Conservation (phyloP, 2,329 filamentous ascomycete genomes). For the Sclerotinia borealis region DNA sequence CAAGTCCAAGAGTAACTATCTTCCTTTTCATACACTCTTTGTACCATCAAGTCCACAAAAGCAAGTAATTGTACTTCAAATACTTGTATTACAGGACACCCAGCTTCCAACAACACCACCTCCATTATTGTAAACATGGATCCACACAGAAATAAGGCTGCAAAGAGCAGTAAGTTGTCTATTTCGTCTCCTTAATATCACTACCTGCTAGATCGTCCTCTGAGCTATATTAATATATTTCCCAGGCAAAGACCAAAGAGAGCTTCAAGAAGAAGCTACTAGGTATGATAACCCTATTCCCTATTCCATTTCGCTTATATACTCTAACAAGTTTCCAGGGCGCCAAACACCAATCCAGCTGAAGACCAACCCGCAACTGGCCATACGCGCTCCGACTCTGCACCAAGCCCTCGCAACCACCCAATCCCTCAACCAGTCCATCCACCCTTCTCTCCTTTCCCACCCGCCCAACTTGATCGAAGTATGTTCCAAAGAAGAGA, state of each 20-base stretch:
- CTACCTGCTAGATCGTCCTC: background rate
- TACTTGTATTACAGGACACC: background rate
- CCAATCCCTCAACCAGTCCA: background rate
- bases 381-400: background rate
- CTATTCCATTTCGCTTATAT: too few species aligned
- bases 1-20: too few species aligned
- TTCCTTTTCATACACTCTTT: background rate
- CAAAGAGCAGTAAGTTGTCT: background rate
- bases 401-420: background rate
- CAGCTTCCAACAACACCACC: too few species aligned
- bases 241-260: background rate
- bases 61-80: background rate
- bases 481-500: background rate
- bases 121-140: background rate
- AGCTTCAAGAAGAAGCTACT: background rate
- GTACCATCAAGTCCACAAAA: background rate
- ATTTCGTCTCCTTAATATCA: too few species aligned
- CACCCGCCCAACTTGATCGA: background rate
- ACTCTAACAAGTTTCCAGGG: background rate
- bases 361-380: too few species aligned
- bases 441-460: background rate
- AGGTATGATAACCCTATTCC: background rate
- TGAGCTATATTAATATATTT: background rate
- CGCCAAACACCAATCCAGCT: background rate
- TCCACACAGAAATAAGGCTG: too few species aligned